Percentiles rank a stretch among this genome's conserved stretches.
Conservation (phyloP, 345 rosid genomes). For the Mallotus nudiflorus region DNA sequence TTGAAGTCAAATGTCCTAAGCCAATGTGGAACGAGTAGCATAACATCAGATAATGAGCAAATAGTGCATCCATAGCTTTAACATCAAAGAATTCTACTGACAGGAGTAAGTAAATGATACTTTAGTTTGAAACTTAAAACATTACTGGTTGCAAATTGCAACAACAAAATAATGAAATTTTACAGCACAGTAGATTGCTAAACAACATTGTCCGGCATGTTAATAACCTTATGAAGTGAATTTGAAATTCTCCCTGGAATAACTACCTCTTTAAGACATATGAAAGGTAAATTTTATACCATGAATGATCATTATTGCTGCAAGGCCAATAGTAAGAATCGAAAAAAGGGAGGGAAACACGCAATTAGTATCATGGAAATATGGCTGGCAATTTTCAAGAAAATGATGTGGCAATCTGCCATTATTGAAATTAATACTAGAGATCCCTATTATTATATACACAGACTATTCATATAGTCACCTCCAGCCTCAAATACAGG, state of each 20-base stretch:
- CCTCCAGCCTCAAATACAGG: not conserved
- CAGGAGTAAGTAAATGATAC: not conserved
- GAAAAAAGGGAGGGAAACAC: not conserved
- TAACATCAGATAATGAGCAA: slow-evolving; percentile 1
- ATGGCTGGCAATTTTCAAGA: no score
- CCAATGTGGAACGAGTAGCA: slow-evolving; percentile 6
- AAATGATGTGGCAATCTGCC: not conserved
- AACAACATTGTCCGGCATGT: not conserved
- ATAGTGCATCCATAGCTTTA: not conserved
- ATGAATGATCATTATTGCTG: not conserved
- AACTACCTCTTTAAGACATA: no score
- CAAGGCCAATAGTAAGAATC: not conserved
- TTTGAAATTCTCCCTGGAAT: no score
- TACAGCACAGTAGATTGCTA: not conserved
- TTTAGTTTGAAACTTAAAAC: not conserved
- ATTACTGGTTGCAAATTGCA: not conserved
- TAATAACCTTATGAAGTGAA: not conserved
- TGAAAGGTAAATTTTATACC: no score
- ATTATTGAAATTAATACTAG: not conserved
- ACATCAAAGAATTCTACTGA: not conserved
- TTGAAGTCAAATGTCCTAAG: slow-evolving; percentile 39
- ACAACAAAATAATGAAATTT: not conserved
- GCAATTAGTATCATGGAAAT: no score
- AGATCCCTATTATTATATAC: not conserved
- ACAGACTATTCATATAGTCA: not conserved